Percentiles rank a stretch among this genome's conserved stretches.
Conservation (phyloP, 768 basidiomycete species). For the Phanerochaete carnosa region DNA sequence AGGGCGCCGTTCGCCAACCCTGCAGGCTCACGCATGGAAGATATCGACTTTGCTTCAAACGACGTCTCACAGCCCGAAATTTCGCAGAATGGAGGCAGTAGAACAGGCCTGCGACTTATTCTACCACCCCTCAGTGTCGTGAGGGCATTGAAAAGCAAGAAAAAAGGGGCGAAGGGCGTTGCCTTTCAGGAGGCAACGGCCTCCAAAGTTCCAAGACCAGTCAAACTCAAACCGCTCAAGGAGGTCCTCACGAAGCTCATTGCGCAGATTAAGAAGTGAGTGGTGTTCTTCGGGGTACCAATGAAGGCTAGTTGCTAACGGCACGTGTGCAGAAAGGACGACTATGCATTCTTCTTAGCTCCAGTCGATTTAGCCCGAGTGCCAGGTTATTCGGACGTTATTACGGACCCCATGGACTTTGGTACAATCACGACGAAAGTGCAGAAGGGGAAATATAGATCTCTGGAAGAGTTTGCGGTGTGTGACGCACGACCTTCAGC, state of each 20-base stretch:
- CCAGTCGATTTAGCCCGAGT: slow-evolving; percentile 64
- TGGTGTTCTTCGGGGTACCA: background rate
- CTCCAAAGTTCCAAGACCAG: slow-evolving; percentile 47
- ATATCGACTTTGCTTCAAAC: slow-evolving; percentile 21
- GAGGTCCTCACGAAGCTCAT: slow-evolving; percentile 71
- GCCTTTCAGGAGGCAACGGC: slow-evolving; percentile 22
- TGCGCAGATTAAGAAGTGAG: slow-evolving; percentile 71
- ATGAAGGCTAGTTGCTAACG: slow-evolving; percentile 1
- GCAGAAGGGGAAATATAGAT: slow-evolving; percentile 69
- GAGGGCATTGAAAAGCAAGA: slow-evolving; percentile 52
- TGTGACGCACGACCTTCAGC: slow-evolving; percentile 19
- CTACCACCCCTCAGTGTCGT: slow-evolving; percentile 63
- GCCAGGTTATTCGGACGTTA: slow-evolving; percentile 60
- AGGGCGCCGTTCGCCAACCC: background rate
- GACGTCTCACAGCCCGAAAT: slow-evolving; percentile 28
- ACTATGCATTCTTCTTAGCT: slow-evolving; percentile 77
- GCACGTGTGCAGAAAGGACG: slow-evolving; percentile 59
- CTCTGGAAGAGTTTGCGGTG: slow-evolving; percentile 77
- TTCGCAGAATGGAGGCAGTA: slow-evolving; percentile 23
- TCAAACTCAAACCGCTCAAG: slow-evolving; percentile 77
- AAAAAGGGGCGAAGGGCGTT: slow-evolving; percentile 36
- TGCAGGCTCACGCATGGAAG: slow-evolving; percentile 20
- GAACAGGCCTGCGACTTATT: slow-evolving; percentile 59
- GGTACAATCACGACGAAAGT: slow-evolving; percentile 84
- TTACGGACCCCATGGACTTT: slow-evolving; percentile 90